Base-by-base conservation (phyloP, 2,329 filamentous ascomycete species). In the Aspergillus tamarii region DNA sequence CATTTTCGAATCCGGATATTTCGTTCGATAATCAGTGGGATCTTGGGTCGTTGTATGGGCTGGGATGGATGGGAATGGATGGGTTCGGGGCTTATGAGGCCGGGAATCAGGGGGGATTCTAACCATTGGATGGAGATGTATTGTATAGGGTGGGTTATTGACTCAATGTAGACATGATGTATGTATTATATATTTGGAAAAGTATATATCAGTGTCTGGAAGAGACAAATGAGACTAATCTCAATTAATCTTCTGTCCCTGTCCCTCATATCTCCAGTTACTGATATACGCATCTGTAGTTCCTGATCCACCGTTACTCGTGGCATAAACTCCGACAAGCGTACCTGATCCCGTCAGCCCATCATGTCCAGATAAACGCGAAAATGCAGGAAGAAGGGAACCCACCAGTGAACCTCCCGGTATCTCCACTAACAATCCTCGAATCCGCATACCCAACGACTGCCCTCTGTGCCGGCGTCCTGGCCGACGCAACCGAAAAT, bases 21-120 rank as follows among this genome's bases (percentile, higher is more conserved):
- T 65, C 64, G 11, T 65, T 65, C 55, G 64, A 65, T 36, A 63
- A 65, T 30, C 57, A 65, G 45, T 65, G 64, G 64, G 64, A 65
- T 60, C 5, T 65, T 2, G 64, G 61, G 48, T 53, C 28, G 30
- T 59, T 48, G 64, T 59, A 63, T 28, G 64, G 64, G 14, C 58
- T 61, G 11, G 64, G 64, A 48, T 63, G 57, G 58, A 63, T 65
- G 61, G 64, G 52, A n/a, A 60, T 60, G n/a, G 60, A 62, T 53
- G 32, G 30, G 6, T 50, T 50, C 32, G 36, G 54, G 9, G 36
- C 54, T 11, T 62, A 52, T n/a, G 60, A 62, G 54, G 54, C 21
- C 23, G 45, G 30, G 21, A 52, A 45, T 26, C 60, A 50, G 26
- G 54, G 54, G 46, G 23, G 16, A 9, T 30, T 50, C 10, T 26